phyloP scores from a whole-genome alignment of 2,329 filamentous ascomycete species.

The Fusarium sp. region DNA sequence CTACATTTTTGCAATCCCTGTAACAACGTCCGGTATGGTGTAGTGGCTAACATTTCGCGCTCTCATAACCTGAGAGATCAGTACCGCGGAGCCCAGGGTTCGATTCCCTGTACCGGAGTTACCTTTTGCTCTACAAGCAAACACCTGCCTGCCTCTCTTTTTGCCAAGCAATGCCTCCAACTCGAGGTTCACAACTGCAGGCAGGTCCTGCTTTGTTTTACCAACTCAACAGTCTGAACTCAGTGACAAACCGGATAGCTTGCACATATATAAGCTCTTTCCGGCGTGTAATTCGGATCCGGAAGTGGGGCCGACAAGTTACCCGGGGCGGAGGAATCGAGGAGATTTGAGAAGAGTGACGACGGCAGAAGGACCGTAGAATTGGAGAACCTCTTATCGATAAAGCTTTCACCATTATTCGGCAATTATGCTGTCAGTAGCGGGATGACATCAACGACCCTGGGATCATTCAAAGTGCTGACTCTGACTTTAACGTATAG shows the following conservation, averaged over 20 bases:
- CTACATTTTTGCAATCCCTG: rapidly evolving
- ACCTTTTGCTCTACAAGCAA: not conserved
- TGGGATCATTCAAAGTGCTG: not conserved
- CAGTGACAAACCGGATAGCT: not conserved
- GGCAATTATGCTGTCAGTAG: not conserved
- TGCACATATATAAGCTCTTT: not conserved
- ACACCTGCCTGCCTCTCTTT: not conserved
- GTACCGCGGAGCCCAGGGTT: conserved; percentile 44
- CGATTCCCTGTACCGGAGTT: conserved; percentile 45
- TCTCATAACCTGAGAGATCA: conserved; percentile 44
- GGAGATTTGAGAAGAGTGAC: not conserved
- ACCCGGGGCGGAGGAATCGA: not conserved
- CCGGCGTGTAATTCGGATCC: not conserved
- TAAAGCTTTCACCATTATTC: not conserved
- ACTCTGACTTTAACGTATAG: not conserved
- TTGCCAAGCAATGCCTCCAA: not conserved
- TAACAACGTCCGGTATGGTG: conserved; percentile 47
- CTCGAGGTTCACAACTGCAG: not conserved
- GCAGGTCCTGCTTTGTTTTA: not conserved
- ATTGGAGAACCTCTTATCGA: not conserved
- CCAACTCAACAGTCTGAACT: not conserved
- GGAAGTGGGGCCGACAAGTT: not conserved
- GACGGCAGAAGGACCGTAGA: not conserved
- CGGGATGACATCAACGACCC: conserved; percentile 18
- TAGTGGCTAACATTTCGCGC: conserved; percentile 51